Conservation (phyloP, 768 basidiomycete genomes). For the Russula dissimulans region DNA sequence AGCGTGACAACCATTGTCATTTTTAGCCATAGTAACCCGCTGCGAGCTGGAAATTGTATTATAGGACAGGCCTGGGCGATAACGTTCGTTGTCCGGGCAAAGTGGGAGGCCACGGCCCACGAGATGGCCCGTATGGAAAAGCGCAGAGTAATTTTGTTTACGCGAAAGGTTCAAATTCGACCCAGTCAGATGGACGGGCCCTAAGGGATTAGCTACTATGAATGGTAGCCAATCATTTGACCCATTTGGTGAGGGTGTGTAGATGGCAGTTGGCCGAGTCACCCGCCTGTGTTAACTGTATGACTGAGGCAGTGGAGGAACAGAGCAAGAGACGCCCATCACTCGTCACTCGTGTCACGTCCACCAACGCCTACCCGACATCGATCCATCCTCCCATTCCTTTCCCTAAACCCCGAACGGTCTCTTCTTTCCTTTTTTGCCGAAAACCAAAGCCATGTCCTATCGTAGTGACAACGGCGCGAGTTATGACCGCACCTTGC, state of each 20-base stretch:
- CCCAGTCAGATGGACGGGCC: not conserved
- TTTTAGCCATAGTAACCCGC: not conserved
- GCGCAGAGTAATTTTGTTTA: not conserved
- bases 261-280: too few relatives aligned
- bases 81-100: not conserved
- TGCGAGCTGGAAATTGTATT: not conserved
- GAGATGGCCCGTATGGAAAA: not conserved
- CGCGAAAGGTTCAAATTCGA: not conserved
- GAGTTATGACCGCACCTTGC: conserved; percentile 25
- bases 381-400: not conserved
- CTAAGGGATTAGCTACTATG: not conserved
- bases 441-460: conserved; percentile 7
- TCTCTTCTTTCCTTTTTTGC: not conserved
- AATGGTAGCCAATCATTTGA: not conserved
- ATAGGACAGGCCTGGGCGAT: not conserved
- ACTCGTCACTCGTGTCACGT: too few relatives aligned
- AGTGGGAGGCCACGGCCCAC: not conserved
- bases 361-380: too few relatives aligned
- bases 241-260: not conserved
- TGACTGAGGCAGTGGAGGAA: too few relatives aligned
- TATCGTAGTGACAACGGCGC: not conserved
- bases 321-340: too few relatives aligned
- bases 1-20: not conserved
- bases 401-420: not conserved
- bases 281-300: too few relatives aligned